phyloP scores from a whole-genome alignment of 805 yeast species.

The Debaryomyces tyrocola region DNA sequence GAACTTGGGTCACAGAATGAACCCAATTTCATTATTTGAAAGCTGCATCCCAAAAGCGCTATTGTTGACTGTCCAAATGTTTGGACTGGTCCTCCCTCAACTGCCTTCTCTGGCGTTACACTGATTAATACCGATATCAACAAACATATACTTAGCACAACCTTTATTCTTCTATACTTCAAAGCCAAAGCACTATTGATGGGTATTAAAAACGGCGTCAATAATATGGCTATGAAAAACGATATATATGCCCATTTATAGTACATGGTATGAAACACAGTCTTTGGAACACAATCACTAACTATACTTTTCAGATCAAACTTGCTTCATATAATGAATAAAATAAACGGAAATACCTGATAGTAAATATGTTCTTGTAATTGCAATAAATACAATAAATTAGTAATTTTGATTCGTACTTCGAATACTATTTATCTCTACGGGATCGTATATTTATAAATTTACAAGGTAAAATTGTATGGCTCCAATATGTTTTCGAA shows the following conservation, averaged over 20 bases:
- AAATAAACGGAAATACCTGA: background rate
- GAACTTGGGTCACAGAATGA: constrained; percentile 19
- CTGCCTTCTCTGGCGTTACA: constrained; percentile 26
- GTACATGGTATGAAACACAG: constrained; percentile 13
- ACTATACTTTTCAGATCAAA: constrained; percentile 7
- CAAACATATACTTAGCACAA: constrained; percentile 7
- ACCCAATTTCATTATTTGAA: constrained; percentile 18
- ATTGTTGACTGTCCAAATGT: constrained; percentile 26
- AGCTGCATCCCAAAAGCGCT: constrained; percentile 32
- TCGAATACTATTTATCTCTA: too few species aligned
- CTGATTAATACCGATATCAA: constrained; percentile 12
- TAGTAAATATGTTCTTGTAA: too few species aligned
- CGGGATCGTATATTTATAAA: too few species aligned
- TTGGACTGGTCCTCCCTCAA: constrained; percentile 31
- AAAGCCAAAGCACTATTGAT: background rate
- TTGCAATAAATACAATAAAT: too few species aligned
- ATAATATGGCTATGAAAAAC: constrained; percentile 9
- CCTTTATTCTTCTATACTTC: constrained; percentile 3
- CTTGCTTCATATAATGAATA: too few species aligned
- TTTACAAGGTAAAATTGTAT: too few species aligned
- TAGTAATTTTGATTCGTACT: too few species aligned
- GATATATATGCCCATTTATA: constrained; percentile 14
- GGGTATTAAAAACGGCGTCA: constrained; percentile 16
- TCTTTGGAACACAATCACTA: background rate
- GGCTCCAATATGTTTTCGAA: too few species aligned